Conservation (phyloP, 2,329 filamentous ascomycete genomes). For the Erysiphe neolycopersici region DNA sequence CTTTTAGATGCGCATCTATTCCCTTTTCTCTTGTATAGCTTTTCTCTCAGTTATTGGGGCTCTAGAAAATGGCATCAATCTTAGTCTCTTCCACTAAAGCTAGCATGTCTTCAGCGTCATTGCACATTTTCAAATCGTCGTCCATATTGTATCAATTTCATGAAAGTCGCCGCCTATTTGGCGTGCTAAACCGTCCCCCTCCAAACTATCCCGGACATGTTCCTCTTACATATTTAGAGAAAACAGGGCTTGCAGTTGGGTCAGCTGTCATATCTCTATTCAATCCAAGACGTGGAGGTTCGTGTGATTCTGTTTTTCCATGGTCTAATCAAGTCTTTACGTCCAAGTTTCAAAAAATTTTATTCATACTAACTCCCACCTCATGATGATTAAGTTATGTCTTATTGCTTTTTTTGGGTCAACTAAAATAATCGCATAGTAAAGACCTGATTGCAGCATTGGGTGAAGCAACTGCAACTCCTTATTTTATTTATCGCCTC, state of each 20-base stretch:
- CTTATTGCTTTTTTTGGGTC: not conserved
- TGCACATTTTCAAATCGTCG: too few relatives aligned
- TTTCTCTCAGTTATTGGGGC: too few relatives aligned
- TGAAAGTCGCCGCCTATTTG: slow-evolving; percentile 27
- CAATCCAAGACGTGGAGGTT: slow-evolving; percentile 57
- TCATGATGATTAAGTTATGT: too few relatives aligned
- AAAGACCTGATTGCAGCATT: slow-evolving; percentile 76
- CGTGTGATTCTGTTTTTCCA: not conserved
- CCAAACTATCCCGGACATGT: slow-evolving; percentile 39
- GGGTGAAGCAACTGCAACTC: slow-evolving; percentile 83
- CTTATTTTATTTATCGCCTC: slow-evolving; percentile 82
- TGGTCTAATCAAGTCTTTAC: slow-evolving; percentile 1
- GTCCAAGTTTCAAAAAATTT: not conserved
- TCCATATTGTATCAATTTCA: too few relatives aligned
- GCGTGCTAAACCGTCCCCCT: slow-evolving; percentile 51
- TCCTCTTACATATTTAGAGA: slow-evolving; percentile 56
- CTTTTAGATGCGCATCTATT: too few relatives aligned
- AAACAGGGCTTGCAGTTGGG: slow-evolving; percentile 39
- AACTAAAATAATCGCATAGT: not conserved
- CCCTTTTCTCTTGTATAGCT: too few relatives aligned
- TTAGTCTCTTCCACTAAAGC: too few relatives aligned
- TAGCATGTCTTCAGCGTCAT: too few relatives aligned
- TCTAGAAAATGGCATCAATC: too few relatives aligned
- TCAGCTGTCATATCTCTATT: slow-evolving; percentile 36
- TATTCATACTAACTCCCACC: not conserved